Evolutionary conservation across 345 rosid species (phyloP).

Genomic region (Populus davidiana): DNA sequence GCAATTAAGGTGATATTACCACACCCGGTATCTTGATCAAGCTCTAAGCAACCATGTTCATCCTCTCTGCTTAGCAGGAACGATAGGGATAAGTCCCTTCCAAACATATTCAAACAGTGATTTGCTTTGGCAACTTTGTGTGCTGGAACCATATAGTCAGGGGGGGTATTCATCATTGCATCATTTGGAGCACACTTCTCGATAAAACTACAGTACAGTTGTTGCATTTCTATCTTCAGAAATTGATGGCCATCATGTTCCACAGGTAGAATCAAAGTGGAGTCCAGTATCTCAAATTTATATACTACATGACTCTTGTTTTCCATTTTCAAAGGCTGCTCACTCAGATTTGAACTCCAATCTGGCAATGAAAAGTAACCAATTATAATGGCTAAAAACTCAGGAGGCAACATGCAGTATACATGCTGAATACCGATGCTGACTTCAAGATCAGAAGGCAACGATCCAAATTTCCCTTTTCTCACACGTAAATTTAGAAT

Average conservation of each 20-base stretch:
- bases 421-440: constrained; percentile 80
- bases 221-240: constrained; percentile 56
- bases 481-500: constrained; percentile 65
- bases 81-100: constrained; percentile 55
- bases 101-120: constrained; percentile 64
- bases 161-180: constrained; percentile 50
- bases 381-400: constrained; percentile 69
- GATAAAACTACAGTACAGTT: constrained; percentile 49
- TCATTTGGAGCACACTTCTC: constrained; percentile 37
- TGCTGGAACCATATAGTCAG: constrained; percentile 47
- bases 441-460: constrained; percentile 60
- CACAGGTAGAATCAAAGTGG: constrained; percentile 53
- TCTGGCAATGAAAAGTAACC: constrained; percentile 84
- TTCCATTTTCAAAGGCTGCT: constrained; percentile 30
- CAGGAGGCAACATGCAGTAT: constrained; percentile 67
- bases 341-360: constrained; percentile 49
- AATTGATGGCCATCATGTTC: constrained; percentile 44
- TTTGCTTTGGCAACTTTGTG: constrained; percentile 40
- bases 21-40: constrained; percentile 28
- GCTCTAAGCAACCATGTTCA: constrained; percentile 22
- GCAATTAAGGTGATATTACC: constrained; percentile 45
- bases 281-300: constrained; percentile 77
- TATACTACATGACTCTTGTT: constrained; percentile 35
- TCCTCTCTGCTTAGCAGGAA: constrained; percentile 42
- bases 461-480: constrained; percentile 43